Conservation (phyloP, 306 rosid species). For the Coriaria nepalensis region DNA sequence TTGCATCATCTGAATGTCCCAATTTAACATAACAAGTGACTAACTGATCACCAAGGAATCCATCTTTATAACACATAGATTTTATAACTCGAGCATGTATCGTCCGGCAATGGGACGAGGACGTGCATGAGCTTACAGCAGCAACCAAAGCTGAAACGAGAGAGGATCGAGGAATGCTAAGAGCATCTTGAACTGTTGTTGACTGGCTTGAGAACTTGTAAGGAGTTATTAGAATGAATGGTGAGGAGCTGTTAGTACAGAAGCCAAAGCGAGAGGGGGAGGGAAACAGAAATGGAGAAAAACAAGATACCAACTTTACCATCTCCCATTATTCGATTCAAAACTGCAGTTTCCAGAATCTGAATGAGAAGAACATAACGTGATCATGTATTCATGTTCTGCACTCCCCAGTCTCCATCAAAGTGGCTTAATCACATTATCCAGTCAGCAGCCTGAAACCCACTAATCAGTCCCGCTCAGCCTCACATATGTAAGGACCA, state of each 20-base stretch:
- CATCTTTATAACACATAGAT: slow-evolving; percentile 43
- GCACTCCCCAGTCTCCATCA: too few relatives aligned
- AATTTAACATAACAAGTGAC: slow-evolving; percentile 28
- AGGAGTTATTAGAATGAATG: slow-evolving; percentile 2
- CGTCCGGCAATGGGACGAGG: slow-evolving; percentile 28
- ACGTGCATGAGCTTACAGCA: slow-evolving; percentile 36
- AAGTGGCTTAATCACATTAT: too few relatives aligned
- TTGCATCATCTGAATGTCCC: slow-evolving; percentile 42
- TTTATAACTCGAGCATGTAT: slow-evolving; percentile 57
- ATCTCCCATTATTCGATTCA: slow-evolving; percentile 20
- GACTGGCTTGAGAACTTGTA: slow-evolving; percentile 13
- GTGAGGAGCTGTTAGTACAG: not conserved
- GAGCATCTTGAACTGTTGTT: slow-evolving; percentile 7
- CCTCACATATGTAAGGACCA: too few relatives aligned
- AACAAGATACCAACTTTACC: slow-evolving; percentile 2
- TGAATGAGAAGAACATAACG: not conserved
- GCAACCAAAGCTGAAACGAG: slow-evolving; percentile 30
- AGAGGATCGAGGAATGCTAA: slow-evolving; percentile 4
- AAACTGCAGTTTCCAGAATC: not conserved
- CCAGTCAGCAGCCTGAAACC: too few relatives aligned
- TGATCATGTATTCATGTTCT: not conserved
- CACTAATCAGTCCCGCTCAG: too few relatives aligned
- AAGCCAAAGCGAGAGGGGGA: slow-evolving; percentile 1
- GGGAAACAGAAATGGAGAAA: slow-evolving; percentile 2
- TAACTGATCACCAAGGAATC: slow-evolving; percentile 67